A percentile compares a stretch with the other conserved stretches of the same genome.
Evolutionary conservation across 495 filamentous ascomycete genomes (phyloP).

Genomic region (Neurospora tetrasperma): DNA sequence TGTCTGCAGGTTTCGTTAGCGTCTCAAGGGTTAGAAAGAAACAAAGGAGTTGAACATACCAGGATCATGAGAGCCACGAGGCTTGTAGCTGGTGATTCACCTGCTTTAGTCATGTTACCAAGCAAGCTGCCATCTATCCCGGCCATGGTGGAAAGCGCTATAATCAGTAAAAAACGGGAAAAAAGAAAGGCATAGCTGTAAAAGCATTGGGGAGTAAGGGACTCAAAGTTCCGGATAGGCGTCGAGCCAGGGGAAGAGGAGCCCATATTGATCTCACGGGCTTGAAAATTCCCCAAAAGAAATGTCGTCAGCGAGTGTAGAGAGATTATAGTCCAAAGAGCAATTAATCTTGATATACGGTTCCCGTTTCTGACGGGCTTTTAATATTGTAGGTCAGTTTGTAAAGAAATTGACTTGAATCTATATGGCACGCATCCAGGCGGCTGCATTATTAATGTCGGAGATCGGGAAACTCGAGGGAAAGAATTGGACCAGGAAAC

Average conservation of each 20-base stretch:
- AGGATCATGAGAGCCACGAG: constrained; percentile 66
- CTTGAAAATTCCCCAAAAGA: not conserved
- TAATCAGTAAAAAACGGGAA: not conserved
- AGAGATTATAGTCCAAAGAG: not conserved
- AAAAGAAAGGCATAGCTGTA: not conserved
- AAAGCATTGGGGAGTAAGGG: not conserved
- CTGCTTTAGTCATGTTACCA: constrained; percentile 52
- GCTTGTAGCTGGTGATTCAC: constrained; percentile 50
- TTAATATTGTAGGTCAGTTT: not conserved
- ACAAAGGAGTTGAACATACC: constrained; percentile 36
- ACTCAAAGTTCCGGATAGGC: not conserved
- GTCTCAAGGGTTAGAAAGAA: constrained; percentile 4
- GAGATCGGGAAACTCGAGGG: not conserved
- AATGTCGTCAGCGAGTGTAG: not conserved
- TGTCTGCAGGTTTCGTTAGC: constrained; percentile 37
- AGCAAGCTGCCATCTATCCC: constrained; percentile 74
- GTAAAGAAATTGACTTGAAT: not conserved
- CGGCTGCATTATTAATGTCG: not conserved
- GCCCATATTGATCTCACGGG: not conserved
- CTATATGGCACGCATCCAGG: not conserved
- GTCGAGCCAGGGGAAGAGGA: not conserved
- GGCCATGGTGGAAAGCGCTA: constrained; percentile 55
- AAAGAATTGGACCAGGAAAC: not conserved
- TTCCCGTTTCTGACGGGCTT: not conserved
- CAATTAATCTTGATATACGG: not conserved